These are phyloP conservation scores for Chaetomiaceae sp. DNA, from an alignment of 2,329 filamentous ascomycete genomes.

Conservation along the genomic window DNA sequence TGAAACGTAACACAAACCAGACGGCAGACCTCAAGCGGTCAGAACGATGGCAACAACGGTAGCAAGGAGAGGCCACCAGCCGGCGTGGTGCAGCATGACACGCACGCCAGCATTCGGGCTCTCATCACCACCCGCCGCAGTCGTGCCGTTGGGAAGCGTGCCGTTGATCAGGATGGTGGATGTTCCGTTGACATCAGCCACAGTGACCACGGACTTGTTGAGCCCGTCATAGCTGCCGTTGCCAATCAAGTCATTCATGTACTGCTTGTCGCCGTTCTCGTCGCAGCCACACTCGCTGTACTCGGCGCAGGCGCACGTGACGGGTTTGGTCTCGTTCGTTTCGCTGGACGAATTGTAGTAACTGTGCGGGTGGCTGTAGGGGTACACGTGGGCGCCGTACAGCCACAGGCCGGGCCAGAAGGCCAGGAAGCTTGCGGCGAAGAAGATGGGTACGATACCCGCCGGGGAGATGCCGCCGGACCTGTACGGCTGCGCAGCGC, in stretches of 20 bases:
- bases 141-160: constrained; percentile 66
- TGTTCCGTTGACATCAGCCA: constrained; percentile 59
- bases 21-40: constrained; percentile 30
- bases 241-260: constrained; percentile 59
- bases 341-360: constrained; percentile 46
- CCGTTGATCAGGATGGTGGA: constrained; percentile 67
- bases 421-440: constrained; percentile 42
- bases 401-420: constrained; percentile 64
- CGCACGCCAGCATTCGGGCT: constrained; percentile 34
- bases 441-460: constrained; percentile 47
- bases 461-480: constrained; percentile 48
- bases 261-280: constrained; percentile 47
- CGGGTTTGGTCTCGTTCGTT: constrained; percentile 58
- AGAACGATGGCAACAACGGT: constrained; percentile 43
- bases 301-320: constrained; percentile 57
- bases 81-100: constrained; percentile 35
- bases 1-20: too few species aligned
- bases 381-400: constrained; percentile 56
- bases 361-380: constrained; percentile 46
- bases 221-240: constrained; percentile 56
- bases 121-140: constrained; percentile 43
- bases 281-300: constrained; percentile 62
- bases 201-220: constrained; percentile 57
- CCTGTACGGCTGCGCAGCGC: constrained; percentile 55
- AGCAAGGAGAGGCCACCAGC: constrained; percentile 47